Base-by-base conservation (phyloP, 768 basidiomycete genomes). In the Naganishia antarctica region DNA sequence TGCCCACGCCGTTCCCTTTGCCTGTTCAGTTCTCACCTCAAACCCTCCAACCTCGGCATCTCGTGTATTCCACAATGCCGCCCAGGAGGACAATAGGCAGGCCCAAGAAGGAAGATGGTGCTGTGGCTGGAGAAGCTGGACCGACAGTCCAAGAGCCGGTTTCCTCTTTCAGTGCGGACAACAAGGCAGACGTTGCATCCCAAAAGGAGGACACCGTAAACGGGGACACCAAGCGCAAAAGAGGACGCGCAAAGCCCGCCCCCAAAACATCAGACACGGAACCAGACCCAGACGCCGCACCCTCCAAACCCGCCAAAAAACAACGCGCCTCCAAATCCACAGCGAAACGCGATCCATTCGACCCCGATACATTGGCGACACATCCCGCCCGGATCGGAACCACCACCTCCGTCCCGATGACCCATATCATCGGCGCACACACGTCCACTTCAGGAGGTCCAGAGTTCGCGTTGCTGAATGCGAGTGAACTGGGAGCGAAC, bases 391-490 rank as follows among this genome's bases (percentile, higher is more conserved):
- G 65, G 37, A 50, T 48, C n/a, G 65, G 65, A 2, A 60, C 65
- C 25, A 48, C 60, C 3, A 47, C 65, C 13, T 58, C 63, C 16
- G 43, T 44, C n/a, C 25, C 31, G 16, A 63, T 53, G 62, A 63
- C 66, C 1, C 66, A 67, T 34, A 31, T 44, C 26, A 63, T 91
- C 13, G 90, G 90, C 1, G 89, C 89, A 4, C 90, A 93, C 71
- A 87, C 91, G 25, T 90, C 89, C 15, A 82, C 87, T 9, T 84
- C 85, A 0, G 89, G 89, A 2, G 90, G 90, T 0, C 84, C 90
- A 0, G 87, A 89, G 72, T 87, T 88, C 61, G 77, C 87, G 0
- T 76, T 90, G 18, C 61, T 82, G 4, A 87, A 90, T 65, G 89
- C 90, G 16, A 83, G 86, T 16, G 78, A 80, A 21, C 84, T 89